Conservation (phyloP, 768 basidiomycete genomes). For the Gloeophyllum trabeum region DNA sequence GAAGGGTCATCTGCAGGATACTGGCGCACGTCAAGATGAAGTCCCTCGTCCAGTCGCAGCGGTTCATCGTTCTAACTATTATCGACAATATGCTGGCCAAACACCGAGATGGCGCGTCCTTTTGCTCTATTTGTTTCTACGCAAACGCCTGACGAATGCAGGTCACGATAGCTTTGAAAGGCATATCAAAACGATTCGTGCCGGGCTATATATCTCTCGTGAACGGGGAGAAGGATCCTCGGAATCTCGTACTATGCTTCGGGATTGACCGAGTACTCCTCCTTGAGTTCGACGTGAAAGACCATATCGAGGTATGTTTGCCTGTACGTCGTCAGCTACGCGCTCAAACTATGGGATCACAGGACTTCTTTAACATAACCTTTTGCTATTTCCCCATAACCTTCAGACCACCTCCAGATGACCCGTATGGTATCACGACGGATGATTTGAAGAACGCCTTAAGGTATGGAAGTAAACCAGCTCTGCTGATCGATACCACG, state of each 20-base stretch:
- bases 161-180: constrained; percentile 45
- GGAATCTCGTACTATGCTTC: constrained; percentile 87
- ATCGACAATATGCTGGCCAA: constrained; percentile 67
- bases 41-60: constrained; percentile 67
- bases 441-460: constrained; percentile 75
- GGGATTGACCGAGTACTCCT: constrained; percentile 78
- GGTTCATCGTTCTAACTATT: constrained; percentile 73
- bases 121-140: neutral
- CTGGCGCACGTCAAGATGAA: constrained; percentile 76
- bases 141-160: neutral
- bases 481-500: neutral
- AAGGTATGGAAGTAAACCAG: constrained; percentile 27
- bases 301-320: constrained; percentile 60
- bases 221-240: constrained; percentile 95
- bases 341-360: neutral
- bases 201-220: constrained; percentile 68
- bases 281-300: constrained; percentile 75
- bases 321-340: neutral
- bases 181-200: constrained; percentile 64
- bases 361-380: constrained; percentile 89
- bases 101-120: constrained; percentile 49
- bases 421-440: constrained; percentile 85
- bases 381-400: constrained; percentile 99
- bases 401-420: constrained; percentile 87
- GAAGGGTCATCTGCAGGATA: constrained; percentile 32